Evolutionary conservation across 1,139 yeast genomes (phyloP).

Genomic region (Blastobotrys elegans): DNA sequence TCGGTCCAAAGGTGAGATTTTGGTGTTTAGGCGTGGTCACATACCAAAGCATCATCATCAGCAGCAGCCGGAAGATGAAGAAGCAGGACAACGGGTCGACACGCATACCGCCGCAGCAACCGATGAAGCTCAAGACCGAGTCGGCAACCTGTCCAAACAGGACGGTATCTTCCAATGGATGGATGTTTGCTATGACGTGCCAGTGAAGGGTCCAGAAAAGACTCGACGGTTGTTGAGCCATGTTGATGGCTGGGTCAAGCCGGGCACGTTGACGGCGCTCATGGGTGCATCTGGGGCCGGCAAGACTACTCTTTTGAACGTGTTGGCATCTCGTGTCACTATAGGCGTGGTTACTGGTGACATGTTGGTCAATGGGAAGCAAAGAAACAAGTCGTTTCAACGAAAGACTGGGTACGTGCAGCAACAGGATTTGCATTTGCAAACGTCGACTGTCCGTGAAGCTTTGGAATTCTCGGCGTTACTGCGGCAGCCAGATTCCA

Average conservation of each 20-base stretch:
- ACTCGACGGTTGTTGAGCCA: slow-evolving; percentile 46
- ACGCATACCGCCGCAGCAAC: background rate
- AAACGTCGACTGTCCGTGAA: slow-evolving; percentile 92
- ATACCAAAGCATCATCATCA: slow-evolving; percentile 27
- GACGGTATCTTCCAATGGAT: slow-evolving; percentile 70
- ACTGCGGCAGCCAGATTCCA: slow-evolving; percentile 72
- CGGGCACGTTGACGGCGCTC: slow-evolving; percentile 54
- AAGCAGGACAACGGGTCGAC: slow-evolving; percentile 15
- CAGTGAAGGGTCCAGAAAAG: slow-evolving; percentile 46
- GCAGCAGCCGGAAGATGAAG: slow-evolving; percentile 22
- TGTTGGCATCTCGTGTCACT: slow-evolving; percentile 81
- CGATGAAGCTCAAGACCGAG: slow-evolving; percentile 17
- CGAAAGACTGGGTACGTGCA: slow-evolving; percentile 92
- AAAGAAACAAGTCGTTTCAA: slow-evolving; percentile 42
- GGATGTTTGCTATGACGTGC: slow-evolving; percentile 67
- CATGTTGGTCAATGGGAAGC: slow-evolving; percentile 69
- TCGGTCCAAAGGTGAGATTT: slow-evolving; percentile 77
- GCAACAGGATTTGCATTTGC: slow-evolving; percentile 86
- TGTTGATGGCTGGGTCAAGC: slow-evolving; percentile 58
- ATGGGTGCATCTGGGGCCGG: slow-evolving; percentile 83
- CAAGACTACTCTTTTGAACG: slow-evolving; percentile 86
- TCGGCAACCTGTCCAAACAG: slow-evolving; percentile 22
- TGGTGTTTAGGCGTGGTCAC: slow-evolving; percentile 55
- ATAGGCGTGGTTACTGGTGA: slow-evolving; percentile 63
- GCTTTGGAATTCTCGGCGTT: slow-evolving; percentile 90